A percentile compares a stretch with the other conserved stretches of the same genome.
Evolutionary conservation across 768 basidiomycete genomes (phyloP).

Genomic region (Coprinopsis marcescibilis): DNA sequence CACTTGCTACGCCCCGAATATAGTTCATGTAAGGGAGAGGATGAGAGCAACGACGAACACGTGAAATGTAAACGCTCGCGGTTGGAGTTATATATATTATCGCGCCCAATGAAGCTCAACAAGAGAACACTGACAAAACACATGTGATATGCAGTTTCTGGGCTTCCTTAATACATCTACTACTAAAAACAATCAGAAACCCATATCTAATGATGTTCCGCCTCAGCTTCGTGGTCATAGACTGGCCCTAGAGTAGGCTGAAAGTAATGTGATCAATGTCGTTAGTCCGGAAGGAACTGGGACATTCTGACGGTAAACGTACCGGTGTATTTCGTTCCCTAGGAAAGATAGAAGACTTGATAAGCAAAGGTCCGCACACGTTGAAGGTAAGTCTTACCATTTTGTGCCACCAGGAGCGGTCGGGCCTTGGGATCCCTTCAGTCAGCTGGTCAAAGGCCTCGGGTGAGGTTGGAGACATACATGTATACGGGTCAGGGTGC

Average conservation of each 20-base stretch:
- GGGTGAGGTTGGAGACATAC: constrained; percentile 45
- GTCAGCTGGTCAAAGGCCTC: constrained; percentile 13
- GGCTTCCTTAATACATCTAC: not conserved
- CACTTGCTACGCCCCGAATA: constrained; percentile 69
- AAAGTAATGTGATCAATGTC: constrained; percentile 14
- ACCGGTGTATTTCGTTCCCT: constrained; percentile 85
- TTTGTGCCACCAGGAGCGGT: constrained; percentile 89
- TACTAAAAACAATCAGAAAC: not conserved
- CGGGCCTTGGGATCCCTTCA: constrained; percentile 48
- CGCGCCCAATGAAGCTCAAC: no score
- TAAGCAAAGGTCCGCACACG: not conserved
- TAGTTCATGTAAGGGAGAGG: constrained; percentile 60
- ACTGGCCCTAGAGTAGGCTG: constrained; percentile 60
- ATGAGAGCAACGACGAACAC: not conserved
- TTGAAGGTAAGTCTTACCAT: constrained; percentile 54
- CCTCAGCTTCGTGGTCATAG: constrained; percentile 53
- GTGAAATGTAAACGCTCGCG: not conserved
- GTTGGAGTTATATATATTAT: constrained; percentile 3
- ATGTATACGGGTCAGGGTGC: constrained; percentile 92
- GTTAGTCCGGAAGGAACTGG: constrained; percentile 5
- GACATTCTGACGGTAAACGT: constrained; percentile 24
- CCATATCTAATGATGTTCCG: constrained; percentile 27
- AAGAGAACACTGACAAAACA: not conserved
- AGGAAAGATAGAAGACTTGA: not conserved
- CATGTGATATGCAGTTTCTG: constrained; percentile 5